Evolutionary conservation across 805 yeast genomes (phyloP).

Genomic region (Zygosaccharomyces siamensis): DNA sequence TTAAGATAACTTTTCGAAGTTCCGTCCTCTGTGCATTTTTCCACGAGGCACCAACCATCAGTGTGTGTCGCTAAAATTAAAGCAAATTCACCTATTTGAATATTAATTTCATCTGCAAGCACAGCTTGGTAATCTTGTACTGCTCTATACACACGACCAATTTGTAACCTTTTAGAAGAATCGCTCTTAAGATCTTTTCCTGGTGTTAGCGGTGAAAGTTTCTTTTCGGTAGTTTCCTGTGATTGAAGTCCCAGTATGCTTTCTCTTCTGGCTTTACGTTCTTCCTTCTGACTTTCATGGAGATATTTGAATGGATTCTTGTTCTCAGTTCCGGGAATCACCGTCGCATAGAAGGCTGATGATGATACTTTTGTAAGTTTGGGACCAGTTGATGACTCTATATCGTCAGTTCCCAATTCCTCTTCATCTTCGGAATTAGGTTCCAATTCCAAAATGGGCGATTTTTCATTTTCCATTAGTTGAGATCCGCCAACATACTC

Average conservation of each 20-base stretch:
- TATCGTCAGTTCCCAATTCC: background rate
- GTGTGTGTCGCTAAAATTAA: conserved; percentile 39
- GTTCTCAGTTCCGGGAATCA: conserved; percentile 7
- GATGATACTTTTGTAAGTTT: conserved; percentile 1
- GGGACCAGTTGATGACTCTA: background rate
- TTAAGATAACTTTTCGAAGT: conserved; percentile 4
- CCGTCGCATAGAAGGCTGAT: conserved; percentile 17
- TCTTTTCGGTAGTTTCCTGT: conserved; percentile 14
- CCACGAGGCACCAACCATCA: conserved; percentile 44
- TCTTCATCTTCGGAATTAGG: background rate
- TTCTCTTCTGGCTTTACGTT: conserved; percentile 8
- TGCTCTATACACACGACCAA: conserved; percentile 20
- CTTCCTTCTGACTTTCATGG: conserved; percentile 1
- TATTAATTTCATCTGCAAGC: conserved; percentile 37
- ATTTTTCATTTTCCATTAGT: conserved; percentile 18
- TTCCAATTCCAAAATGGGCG: conserved; percentile 21
- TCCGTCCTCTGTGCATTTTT: conserved; percentile 32
- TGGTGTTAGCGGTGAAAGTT: conserved; percentile 26
- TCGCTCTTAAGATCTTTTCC: conserved; percentile 1
- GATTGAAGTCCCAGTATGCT: conserved; percentile 16
- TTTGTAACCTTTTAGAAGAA: background rate
- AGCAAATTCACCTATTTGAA: conserved; percentile 33
- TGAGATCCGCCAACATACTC: conserved; percentile 10
- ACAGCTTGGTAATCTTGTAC: conserved; percentile 27
- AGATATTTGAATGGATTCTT: conserved; percentile 4